A percentile compares a stretch with the other conserved stretches of the same genome.
Evolutionary conservation across 2,329 filamentous ascomycete genomes (phyloP).

Genomic region (Colletotrichum costaricense): DNA sequence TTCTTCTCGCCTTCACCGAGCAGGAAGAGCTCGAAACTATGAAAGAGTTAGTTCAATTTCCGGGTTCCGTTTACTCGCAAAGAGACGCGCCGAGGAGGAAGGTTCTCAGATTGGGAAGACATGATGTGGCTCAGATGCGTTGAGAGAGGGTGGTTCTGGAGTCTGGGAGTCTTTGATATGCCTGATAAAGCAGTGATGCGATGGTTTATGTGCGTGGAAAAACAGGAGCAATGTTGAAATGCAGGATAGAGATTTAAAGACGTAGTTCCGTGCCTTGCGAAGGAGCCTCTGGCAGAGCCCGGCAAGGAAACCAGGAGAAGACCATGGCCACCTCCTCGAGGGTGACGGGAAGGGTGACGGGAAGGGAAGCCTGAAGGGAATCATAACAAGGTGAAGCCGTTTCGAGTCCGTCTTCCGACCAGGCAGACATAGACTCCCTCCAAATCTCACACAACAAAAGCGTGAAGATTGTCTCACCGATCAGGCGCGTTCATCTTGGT

Average conservation of each 20-base stretch:
- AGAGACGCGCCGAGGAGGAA: constrained; percentile 1
- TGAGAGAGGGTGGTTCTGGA: not conserved
- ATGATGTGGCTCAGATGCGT: not conserved
- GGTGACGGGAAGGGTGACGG: not conserved
- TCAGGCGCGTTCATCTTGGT: constrained; percentile 24
- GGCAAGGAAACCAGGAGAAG: not conserved
- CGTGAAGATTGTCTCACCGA: not conserved
- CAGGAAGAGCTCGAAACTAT: constrained; percentile 92
- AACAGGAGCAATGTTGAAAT: not conserved
- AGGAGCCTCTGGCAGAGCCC: not conserved
- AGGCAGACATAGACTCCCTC: not conserved
- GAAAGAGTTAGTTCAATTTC: not conserved
- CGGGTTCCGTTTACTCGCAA: not conserved
- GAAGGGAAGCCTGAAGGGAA: not conserved
- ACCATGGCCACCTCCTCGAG: not conserved
- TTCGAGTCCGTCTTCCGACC: not conserved
- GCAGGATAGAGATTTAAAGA: not conserved
- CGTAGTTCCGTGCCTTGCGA: not conserved
- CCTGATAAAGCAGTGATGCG: not conserved
- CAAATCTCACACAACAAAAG: not conserved
- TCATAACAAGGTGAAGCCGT: not conserved
- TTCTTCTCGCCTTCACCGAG: constrained; percentile 92
- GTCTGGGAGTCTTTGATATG: not conserved
- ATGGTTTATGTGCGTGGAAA: not conserved
- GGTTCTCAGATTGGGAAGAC: not conserved